Base-by-base conservation (phyloP, 148 eudicot genomes). In the Rhododendron vialii region DNA sequence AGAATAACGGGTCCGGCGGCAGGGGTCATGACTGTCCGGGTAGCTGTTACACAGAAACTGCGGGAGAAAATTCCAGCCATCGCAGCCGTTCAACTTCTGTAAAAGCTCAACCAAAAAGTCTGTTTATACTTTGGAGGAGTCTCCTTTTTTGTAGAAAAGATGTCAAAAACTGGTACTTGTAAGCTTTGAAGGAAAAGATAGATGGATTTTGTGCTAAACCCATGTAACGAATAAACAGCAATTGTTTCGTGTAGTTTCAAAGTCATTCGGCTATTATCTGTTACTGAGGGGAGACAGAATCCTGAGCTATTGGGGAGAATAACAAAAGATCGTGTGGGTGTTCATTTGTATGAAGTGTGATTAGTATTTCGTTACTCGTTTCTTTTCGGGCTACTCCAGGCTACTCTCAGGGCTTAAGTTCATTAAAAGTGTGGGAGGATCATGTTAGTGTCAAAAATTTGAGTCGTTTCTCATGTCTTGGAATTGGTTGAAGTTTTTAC, bases 11-110 rank as follows among this genome's bases (percentile, higher is more conserved):
- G 99, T 81, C 99, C 98, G 6, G 99, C 99, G 73, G 98, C 98
- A 26, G 93, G 95, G 26, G 98, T 96, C 38, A 96, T 96, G 95
- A 96, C 99, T 30, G 98, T 96, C 80, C 93, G 99, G 18, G 99
- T 96, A 43, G 96, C 99, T 41, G 98, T 95, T 22, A 95, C 99
- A 22, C 99, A 96, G 89, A 96, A 95, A 88, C 90, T 96, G 61
- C 90, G 99, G 28, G 98, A 95, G 83, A 96, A 96, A 87, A 95
- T 95, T 57, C 99, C 98, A 9, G 35, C 96, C 82, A 96, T 96
- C 84, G 99, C 99, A n/a, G 99, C 98, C 2, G 96, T 96, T 88
- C 98, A 94, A 85, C 98, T 95, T 86, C 83, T 96, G 80, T 84
- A 30, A 84, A 3, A 53, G 9, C 50, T 43, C 36, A 20, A 24